Evolutionary conservation across 768 basidiomycete genomes (phyloP).

Genomic region (Suillus lakei): DNA sequence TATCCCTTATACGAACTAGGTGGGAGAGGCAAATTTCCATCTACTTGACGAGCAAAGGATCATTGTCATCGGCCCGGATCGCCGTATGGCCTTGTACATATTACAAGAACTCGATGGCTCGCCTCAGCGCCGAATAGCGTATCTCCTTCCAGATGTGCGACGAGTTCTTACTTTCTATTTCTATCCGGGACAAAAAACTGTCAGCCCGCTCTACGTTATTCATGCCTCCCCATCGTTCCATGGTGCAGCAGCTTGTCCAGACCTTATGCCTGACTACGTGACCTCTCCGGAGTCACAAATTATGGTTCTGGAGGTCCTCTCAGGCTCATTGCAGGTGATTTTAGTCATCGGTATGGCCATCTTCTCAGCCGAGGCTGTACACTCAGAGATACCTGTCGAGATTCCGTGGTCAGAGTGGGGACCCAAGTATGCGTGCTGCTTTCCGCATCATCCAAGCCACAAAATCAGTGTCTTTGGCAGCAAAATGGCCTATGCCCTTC

Average conservation of each 20-base stretch:
- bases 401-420: slow-evolving; percentile 3
- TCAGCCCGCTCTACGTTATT: neutral
- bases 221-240: neutral
- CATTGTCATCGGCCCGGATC: neutral
- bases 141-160: neutral
- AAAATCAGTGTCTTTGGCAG: neutral
- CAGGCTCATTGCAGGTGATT: neutral
- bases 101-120: neutral
- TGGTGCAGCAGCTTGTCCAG: neutral
- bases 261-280: neutral
- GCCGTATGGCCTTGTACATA: neutral
- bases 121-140: neutral
- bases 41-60: neutral
- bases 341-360: neutral
- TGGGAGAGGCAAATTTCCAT: neutral
- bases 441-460: slow-evolving; percentile 5
- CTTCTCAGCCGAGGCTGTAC: neutral
- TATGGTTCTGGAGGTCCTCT: neutral
- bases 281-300: neutral
- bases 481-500: slow-evolving; percentile 3
- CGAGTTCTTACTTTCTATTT: neutral
- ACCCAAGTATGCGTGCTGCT: neutral
- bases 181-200: neutral
- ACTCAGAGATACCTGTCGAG: neutral
- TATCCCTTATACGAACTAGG: neutral